Evolutionary conservation across 2,329 filamentous ascomycete species (phyloP), one percentile per base, ranked within the genome.

Genomic region (Monilinia fructicola): DNA sequence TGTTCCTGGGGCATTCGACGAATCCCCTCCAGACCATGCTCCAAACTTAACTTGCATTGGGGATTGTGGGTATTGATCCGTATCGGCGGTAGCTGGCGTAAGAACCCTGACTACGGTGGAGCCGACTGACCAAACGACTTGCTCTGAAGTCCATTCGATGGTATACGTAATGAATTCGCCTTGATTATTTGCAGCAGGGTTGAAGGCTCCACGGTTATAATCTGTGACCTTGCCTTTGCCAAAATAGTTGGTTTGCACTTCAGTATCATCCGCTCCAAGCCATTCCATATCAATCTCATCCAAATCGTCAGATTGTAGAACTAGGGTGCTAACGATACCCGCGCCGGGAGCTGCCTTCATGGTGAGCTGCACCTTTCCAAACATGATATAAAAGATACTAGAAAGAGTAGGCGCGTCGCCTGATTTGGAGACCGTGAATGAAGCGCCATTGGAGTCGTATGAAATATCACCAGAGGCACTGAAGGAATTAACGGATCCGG

Each of bases 331-430:
- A 71, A 99, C 93, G 73, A 99, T 97, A 68, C 95, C 95, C 12
- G 86, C 88, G 10, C 95, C 95, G 0, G 93, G 89, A 12, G 95
- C 93, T 35, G 92, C 88, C 79, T 94, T 93, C 81, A 97, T 84
- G 42, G 87, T 89, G 72, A 93, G 86, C 71, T 96, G 90, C 75
- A 97, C 91, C 70, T 89, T 90, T 72, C 95, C 95, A 77, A 97
- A 99, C 95, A 99, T 98, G 81, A 99, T 97, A 83, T 97, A 98
- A 86, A 96, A 98, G 74, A 95, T 87, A 69, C 93, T 96, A 71
- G 85, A 85, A 69, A 99, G 86, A 77, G 94, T 90, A 0, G 95
- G 95, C 3, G 92, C 86, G 76, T 99, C 92, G 67, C 94, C 93
- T 61, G 88, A 83, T 75, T 88, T 81, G 63, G 86, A 79, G 63